Evolutionary conservation across 176 grass and related monocot genomes (phyloP), one percentile per base, ranked within the genome.

Genomic region (Paspalum notatum): DNA sequence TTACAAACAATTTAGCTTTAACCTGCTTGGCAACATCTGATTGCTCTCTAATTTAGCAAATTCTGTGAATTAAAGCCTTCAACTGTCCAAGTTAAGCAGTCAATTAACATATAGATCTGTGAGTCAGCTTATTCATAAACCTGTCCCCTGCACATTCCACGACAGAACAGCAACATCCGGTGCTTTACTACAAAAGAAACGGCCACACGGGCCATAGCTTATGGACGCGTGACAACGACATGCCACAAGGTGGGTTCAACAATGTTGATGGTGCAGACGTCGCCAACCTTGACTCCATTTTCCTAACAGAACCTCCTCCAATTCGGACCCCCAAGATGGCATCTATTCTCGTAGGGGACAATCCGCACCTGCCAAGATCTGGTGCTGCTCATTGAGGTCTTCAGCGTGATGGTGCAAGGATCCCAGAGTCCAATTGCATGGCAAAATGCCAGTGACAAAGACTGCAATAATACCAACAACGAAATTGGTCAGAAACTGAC

Each of bases 301-400:
- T 66, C 71, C 49, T 46, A 1, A 16, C 44, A 78, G 65, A 85
- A 78, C 18, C 15, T 83, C 49, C 2, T 67, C 81, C 49, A 83
- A 17, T 27, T 4, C 41, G 6, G 5, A 5, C 52, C 71, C 39
- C 71, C 38, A 14, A 64, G 15, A 5, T 57, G 25, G 71, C 7
- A 14, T 0, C 4, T 2, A 4, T 74, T 27, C 48, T 46, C 43
- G 48, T 56, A 42, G 3, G 6, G 0, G 3, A 51, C 38, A 16
- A 17, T 21, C 17, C 0, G 8, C 61, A 76, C 81, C 50, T 76
- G 50, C 61, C 72, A 84, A 22, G 62, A 68, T 17, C 16, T 77
- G 5, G 47, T 50, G 25, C 68, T 10, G 47, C 25, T 37, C 0
- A 37, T 26, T 52, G 68, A 52, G 14, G 42, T 52, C 25, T 26